Conservation (phyloP, 176 grass and related monocot species). For the Musa schizocarpa region DNA sequence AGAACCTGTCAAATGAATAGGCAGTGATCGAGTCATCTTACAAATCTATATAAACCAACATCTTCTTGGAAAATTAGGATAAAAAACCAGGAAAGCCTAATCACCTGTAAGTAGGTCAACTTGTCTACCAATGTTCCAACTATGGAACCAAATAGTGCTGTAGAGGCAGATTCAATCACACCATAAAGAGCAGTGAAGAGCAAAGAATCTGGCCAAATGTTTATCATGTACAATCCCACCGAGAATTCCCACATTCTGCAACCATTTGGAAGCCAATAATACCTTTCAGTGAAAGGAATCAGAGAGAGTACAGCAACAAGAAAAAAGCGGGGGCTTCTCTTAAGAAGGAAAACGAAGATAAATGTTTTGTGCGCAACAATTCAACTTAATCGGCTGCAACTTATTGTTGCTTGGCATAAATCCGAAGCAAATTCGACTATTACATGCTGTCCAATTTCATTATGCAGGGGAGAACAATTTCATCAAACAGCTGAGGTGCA, state of each 20-base stretch:
- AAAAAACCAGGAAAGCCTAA: neutral
- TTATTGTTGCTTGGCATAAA: neutral
- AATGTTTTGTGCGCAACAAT: neutral
- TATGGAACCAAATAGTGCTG: conserved; percentile 49
- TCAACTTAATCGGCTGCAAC: neutral
- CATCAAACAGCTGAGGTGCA: neutral
- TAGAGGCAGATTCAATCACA: conserved; percentile 62
- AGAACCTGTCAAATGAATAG: conserved; percentile 42
- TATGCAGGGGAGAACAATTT: neutral
- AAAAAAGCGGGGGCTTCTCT: neutral
- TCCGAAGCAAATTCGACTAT: neutral
- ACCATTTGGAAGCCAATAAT: neutral
- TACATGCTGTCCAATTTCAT: neutral
- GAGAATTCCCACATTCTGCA: conserved; percentile 98
- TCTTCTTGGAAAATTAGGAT: neutral
- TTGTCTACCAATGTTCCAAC: conserved; percentile 61
- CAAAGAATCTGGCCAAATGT: conserved; percentile 67
- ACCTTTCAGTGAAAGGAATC: neutral
- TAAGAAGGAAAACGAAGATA: too few species aligned
- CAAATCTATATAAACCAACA: neutral
- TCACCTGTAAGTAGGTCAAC: conserved; percentile 70
- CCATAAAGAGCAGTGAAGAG: conserved; percentile 78
- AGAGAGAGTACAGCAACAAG: neutral
- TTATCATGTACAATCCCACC: conserved; percentile 91
- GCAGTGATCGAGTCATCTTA: neutral